These are phyloP conservation scores for Phytophthora pseudosyringae DNA, from an alignment of 352 stramenopile species.

Conservation along the genomic window DNA sequence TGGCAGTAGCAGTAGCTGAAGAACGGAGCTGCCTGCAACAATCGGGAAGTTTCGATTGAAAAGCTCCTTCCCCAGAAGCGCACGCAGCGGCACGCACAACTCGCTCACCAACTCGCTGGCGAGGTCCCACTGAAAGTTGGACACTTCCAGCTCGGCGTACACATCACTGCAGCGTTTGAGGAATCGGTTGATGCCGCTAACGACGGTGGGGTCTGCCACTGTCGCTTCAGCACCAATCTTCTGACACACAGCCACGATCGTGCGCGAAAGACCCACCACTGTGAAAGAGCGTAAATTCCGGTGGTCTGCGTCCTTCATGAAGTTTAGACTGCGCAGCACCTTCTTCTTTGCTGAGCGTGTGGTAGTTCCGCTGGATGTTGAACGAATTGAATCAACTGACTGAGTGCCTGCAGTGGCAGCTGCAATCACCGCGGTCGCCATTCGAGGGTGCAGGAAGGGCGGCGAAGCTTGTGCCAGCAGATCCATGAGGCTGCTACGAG, in stretches of 20 bases:
- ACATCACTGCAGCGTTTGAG: conserved; percentile 69
- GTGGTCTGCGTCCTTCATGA: conserved; percentile 57
- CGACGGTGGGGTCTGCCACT: conserved; percentile 39
- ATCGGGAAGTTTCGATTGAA: conserved; percentile 65
- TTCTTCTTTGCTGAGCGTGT: conserved; percentile 38
- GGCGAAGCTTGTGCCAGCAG: conserved; percentile 61
- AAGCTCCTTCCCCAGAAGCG: conserved; percentile 54
- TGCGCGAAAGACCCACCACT: conserved; percentile 66
- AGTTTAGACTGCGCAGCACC: conserved; percentile 50
- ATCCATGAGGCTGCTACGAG: conserved; percentile 50
- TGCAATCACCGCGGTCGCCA: conserved; percentile 58
- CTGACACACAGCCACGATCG: conserved; percentile 65
- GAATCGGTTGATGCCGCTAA: conserved; percentile 66
- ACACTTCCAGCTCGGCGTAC: conserved; percentile 78
- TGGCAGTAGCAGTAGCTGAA: conserved; percentile 71
- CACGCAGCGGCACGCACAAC: conserved; percentile 65
- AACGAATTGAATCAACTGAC: conserved; percentile 10
- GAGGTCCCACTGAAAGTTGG: conserved; percentile 81
- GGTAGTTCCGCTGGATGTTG: conserved; percentile 17
- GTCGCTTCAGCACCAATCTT: conserved; percentile 62
- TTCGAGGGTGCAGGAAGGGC: conserved; percentile 70
- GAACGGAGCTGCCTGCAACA: conserved; percentile 63
- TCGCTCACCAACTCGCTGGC: conserved; percentile 77
- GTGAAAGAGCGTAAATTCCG: conserved; percentile 68
- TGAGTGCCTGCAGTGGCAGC: conserved; percentile 40